phyloP scores from a whole-genome alignment of 176 grass and related monocot species.

The Musa itinerans region DNA sequence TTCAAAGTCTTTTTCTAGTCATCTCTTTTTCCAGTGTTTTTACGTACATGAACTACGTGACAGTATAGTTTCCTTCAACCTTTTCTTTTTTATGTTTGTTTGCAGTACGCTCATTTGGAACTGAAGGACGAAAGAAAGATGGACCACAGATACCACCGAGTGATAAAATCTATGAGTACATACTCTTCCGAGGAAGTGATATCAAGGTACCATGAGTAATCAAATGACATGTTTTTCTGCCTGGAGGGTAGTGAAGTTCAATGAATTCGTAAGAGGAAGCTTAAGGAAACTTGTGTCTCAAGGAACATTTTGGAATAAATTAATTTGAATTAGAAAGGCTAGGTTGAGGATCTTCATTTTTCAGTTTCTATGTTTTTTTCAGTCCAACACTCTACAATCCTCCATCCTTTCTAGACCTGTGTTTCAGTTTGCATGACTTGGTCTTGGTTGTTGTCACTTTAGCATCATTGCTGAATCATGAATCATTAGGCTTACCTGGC shows the following conservation, averaged over 20 bases:
- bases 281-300: too few species aligned
- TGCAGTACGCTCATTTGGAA: constrained; percentile 80
- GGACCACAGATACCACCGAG: constrained; percentile 55
- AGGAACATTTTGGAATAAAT: too few species aligned
- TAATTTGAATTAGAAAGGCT: too few species aligned
- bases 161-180: constrained; percentile 74
- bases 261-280: too few species aligned
- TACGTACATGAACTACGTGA: not conserved
- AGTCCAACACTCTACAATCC: too few species aligned
- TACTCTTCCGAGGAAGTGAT: constrained; percentile 76
- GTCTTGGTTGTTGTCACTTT: too few species aligned
- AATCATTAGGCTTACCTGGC: too few species aligned
- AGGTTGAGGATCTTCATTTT: too few species aligned
- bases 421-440: too few species aligned
- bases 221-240: not conserved
- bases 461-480: too few species aligned
- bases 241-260: not conserved
- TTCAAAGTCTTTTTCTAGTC: not conserved
- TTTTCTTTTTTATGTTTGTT: not conserved
- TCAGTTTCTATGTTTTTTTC: too few species aligned
- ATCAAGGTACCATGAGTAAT: constrained; percentile 51
- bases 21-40: not conserved
- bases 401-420: too few species aligned
- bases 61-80: not conserved
- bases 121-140: constrained; percentile 80